A percentile compares a stretch with the other conserved stretches of the same genome.
phyloP scores from a whole-genome alignment of 257 asterid species.

The Scutellaria baicalensis region DNA sequence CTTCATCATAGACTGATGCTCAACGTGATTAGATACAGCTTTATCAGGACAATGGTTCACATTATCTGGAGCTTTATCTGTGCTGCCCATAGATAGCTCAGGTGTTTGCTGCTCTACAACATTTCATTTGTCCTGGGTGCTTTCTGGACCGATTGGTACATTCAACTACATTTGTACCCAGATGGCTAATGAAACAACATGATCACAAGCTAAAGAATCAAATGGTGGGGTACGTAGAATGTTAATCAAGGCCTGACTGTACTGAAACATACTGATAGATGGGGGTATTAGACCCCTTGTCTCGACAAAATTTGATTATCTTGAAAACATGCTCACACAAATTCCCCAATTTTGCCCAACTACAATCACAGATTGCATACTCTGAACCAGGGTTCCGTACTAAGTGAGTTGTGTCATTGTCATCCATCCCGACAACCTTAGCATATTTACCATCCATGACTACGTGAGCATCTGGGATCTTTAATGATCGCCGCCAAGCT shows the following conservation, averaged over 20 bases:
- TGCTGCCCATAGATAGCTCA: slow-evolving; percentile 15
- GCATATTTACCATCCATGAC: slow-evolving; percentile 51
- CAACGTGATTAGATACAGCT: neutral
- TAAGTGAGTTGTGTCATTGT: slow-evolving; percentile 34
- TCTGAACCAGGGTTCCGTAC: slow-evolving; percentile 79
- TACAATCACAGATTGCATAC: slow-evolving; percentile 76
- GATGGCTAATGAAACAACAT: slow-evolving; percentile 65
- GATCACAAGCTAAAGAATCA: slow-evolving; percentile 82
- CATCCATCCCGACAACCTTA: slow-evolving; percentile 42
- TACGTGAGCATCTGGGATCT: slow-evolving; percentile 63
- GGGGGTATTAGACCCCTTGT: slow-evolving; percentile 42
- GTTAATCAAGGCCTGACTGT: slow-evolving; percentile 58
- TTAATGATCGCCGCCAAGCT: slow-evolving; percentile 70
- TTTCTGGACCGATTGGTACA: slow-evolving; percentile 34
- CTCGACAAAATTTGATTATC: slow-evolving; percentile 54
- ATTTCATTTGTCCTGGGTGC: slow-evolving; percentile 11
- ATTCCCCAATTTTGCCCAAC: slow-evolving; percentile 74
- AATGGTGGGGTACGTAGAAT: slow-evolving; percentile 54
- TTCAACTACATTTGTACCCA: slow-evolving; percentile 68
- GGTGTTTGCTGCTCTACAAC: slow-evolving; percentile 19
- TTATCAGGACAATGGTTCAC: slow-evolving; percentile 12
- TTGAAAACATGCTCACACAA: slow-evolving; percentile 79
- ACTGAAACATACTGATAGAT: slow-evolving; percentile 67
- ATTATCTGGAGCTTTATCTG: slow-evolving; percentile 5
- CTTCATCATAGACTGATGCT: slow-evolving; percentile 15